phyloP scores from a whole-genome alignment of 805 yeast genomes.

The Clavispora carvajalis region DNA sequence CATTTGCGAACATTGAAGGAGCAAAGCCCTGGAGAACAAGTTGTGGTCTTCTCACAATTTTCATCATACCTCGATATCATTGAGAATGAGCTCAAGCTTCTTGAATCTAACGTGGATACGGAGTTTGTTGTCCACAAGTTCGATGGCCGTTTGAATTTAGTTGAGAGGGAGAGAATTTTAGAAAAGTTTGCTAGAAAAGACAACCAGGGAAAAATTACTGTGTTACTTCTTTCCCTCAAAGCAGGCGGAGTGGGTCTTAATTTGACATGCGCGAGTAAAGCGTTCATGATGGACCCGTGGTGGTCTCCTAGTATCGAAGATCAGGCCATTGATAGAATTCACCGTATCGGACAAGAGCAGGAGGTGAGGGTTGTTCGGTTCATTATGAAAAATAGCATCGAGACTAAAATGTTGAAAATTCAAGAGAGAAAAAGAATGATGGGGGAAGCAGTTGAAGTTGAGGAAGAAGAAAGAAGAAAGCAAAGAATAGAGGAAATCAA shows the following conservation, averaged over 20 bases:
- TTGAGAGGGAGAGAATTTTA: conserved; percentile 58
- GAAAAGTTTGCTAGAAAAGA: conserved; percentile 40
- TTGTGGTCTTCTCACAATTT: conserved; percentile 88
- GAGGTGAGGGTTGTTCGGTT: conserved; percentile 74
- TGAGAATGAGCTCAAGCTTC: conserved; percentile 48
- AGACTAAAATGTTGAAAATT: conserved; percentile 79
- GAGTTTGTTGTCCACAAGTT: conserved; percentile 62
- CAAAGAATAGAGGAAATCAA: conserved; percentile 70
- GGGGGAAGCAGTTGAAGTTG: conserved; percentile 75
- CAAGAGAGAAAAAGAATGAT: conserved; percentile 79
- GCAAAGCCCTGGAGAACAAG: conserved; percentile 60
- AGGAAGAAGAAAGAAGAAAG: conserved; percentile 67
- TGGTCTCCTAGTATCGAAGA: conserved; percentile 92
- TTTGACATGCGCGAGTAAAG: conserved; percentile 76
- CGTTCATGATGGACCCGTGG: conserved; percentile 94
- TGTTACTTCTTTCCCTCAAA: conserved; percentile 70
- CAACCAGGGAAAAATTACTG: conserved; percentile 29
- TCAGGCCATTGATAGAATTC: conserved; percentile 88
- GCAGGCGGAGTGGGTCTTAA: conserved; percentile 96
- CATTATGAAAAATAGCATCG: conserved; percentile 77
- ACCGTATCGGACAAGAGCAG: conserved; percentile 79
- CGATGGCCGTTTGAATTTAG: conserved; percentile 73
- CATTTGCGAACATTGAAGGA: conserved; percentile 53
- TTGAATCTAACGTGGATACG: conserved; percentile 23
- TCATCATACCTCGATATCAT: conserved; percentile 76